Conservation (phyloP, 2,329 filamentous ascomycete species). For the Rachicladosporium sp. region DNA sequence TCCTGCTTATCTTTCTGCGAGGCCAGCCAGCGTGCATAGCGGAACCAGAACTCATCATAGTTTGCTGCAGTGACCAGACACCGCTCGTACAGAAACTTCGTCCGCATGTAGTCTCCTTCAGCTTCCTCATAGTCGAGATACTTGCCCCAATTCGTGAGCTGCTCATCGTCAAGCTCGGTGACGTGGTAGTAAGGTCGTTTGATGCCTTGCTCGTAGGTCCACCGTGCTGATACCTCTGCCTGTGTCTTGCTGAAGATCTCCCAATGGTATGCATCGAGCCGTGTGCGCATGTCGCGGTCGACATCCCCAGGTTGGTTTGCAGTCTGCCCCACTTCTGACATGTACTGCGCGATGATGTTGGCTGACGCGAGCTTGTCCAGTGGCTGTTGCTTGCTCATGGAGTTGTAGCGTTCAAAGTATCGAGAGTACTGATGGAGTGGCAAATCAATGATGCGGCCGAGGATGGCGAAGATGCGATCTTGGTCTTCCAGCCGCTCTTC, state of each 20-base stretch:
- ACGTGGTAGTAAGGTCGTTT: constrained; percentile 97
- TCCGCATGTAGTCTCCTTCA: constrained; percentile 64
- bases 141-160: constrained; percentile 84
- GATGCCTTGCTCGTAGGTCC: constrained; percentile 88
- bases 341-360: constrained; percentile 56
- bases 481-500: constrained; percentile 79
- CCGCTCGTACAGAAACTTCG: constrained; percentile 79
- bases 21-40: constrained; percentile 92
- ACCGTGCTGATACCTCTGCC: constrained; percentile 78
- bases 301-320: constrained; percentile 60
- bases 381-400: constrained; percentile 60
- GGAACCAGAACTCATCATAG: constrained; percentile 96
- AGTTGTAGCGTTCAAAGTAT: constrained; percentile 85
- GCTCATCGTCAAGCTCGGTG: constrained; percentile 74
- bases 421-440: constrained; percentile 92
- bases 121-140: constrained; percentile 93
- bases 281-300: constrained; percentile 68
- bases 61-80: constrained; percentile 86
- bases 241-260: constrained; percentile 73
- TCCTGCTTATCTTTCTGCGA: constrained; percentile 70
- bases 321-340: constrained; percentile 56
- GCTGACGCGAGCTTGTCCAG: constrained; percentile 58
- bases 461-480: constrained; percentile 74
- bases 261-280: constrained; percentile 69
- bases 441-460: constrained; percentile 71